Percentiles rank a stretch among this genome's conserved stretches.
These are phyloP conservation scores for Dictyostelium firmibasis DNA, from an alignment of 78 protist species.

Conservation along the genomic window DNA sequence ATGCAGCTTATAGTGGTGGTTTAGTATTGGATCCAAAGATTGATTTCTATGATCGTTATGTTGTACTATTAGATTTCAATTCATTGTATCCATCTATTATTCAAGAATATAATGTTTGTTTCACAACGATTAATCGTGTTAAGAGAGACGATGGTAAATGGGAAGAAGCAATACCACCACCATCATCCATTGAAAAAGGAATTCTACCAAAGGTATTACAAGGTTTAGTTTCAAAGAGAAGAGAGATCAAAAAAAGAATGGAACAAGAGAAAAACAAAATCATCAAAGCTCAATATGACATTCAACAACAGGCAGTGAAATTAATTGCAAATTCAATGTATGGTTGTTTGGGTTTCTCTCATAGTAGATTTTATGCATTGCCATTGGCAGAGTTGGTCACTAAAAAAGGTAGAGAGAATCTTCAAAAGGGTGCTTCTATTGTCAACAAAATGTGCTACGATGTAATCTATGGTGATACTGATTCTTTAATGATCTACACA, in stretches of 20 bases:
- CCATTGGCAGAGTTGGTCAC: slow-evolving; percentile 98
- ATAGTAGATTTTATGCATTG: slow-evolving; percentile 97
- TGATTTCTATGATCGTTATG: slow-evolving; percentile 95
- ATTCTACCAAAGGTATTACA: slow-evolving; percentile 91
- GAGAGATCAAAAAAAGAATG: slow-evolving; percentile 81
- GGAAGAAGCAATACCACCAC: slow-evolving; percentile 71
- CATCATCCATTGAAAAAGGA: slow-evolving; percentile 53
- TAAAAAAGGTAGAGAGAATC: slow-evolving; percentile 93
- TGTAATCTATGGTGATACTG: slow-evolving; percentile 99
- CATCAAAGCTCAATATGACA: slow-evolving; percentile 77
- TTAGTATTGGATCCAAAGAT: slow-evolving; percentile 97
- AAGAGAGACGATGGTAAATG: slow-evolving; percentile 33
- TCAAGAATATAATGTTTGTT: slow-evolving; percentile 98
- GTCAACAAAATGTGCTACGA: slow-evolving; percentile 56
- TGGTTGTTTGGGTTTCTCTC: slow-evolving; percentile 98
- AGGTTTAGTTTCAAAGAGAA: slow-evolving; percentile 58
- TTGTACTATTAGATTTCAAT: slow-evolving; percentile 99
- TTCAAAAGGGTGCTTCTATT: slow-evolving; percentile 80
- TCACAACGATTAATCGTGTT: slow-evolving; percentile 93
- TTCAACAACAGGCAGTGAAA: slow-evolving; percentile 84
- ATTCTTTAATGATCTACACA: slow-evolving; percentile 98
- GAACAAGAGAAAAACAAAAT: slow-evolving; percentile 25
- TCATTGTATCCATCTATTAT: slow-evolving; percentile 99
- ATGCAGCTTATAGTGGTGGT: slow-evolving; percentile 90
- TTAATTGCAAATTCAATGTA: slow-evolving; percentile 97